phyloP scores from a whole-genome alignment of 805 yeast genomes.

The Candida sakaeoensis region DNA sequence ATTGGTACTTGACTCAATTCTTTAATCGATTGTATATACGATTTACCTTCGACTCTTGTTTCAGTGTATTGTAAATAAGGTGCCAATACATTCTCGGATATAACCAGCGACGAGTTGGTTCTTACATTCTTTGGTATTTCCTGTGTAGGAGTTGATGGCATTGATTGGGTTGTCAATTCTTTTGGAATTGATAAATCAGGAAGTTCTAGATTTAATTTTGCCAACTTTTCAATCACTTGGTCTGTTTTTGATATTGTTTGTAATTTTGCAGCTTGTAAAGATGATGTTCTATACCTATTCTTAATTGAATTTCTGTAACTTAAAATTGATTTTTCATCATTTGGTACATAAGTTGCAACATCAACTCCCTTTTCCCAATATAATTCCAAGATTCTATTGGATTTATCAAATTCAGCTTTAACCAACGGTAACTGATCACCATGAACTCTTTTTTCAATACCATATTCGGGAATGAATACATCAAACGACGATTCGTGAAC shows the following conservation, averaged over 20 bases:
- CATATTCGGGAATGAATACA: conserved; percentile 86
- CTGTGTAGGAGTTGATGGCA: conserved; percentile 24
- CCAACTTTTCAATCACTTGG: conserved; percentile 46
- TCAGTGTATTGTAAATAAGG: conserved; percentile 56
- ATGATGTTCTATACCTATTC: conserved; percentile 70
- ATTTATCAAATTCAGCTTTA: conserved; percentile 87
- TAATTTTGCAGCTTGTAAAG: conserved; percentile 64
- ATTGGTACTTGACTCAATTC: conserved; percentile 80
- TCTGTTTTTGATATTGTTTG: conserved; percentile 44
- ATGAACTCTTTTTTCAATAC: conserved; percentile 92
- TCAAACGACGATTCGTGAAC: conserved; percentile 97
- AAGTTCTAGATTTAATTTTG: conserved; percentile 45
- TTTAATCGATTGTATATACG: conserved; percentile 72
- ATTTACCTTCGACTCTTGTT: conserved; percentile 58
- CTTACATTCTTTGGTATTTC: conserved; percentile 19
- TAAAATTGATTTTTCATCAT: conserved; percentile 77
- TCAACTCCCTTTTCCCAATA: conserved; percentile 94
- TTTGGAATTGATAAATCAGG: conserved; percentile 40
- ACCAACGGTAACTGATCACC: conserved; percentile 93
- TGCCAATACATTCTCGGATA: conserved; percentile 32
- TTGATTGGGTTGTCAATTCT: conserved; percentile 18
- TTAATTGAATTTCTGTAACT: conserved; percentile 76
- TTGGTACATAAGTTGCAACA: conserved; percentile 85
- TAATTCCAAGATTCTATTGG: conserved; percentile 64
- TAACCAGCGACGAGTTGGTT: conserved; percentile 18